phyloP scores from a whole-genome alignment of 2,329 filamentous ascomycete genomes.

The Phaeosphaeria sp. region DNA sequence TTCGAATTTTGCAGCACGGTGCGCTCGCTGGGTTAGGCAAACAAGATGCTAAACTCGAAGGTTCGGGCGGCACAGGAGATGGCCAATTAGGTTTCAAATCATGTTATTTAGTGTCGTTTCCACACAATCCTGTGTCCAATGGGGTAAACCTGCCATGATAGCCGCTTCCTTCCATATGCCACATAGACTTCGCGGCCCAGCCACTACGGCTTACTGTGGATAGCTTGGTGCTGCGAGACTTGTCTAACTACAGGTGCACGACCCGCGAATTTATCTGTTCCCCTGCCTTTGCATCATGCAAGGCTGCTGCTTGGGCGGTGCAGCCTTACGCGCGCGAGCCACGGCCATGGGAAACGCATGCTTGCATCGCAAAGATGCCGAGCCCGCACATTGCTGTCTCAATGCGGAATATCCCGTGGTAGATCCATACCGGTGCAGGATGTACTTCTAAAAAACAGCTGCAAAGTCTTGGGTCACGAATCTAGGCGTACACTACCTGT shows the following conservation, averaged over 20 bases:
- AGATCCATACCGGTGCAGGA: background rate
- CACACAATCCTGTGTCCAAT: too few species aligned
- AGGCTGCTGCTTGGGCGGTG: background rate
- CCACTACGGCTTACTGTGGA: background rate
- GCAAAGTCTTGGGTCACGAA: too few species aligned
- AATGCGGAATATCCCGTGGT: background rate
- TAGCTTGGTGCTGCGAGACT: background rate
- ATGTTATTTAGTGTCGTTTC: too few species aligned
- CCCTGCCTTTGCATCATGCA: background rate
- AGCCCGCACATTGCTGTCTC: background rate
- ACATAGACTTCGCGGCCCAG: background rate
- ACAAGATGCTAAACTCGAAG: too few species aligned
- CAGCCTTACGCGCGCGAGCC: background rate
- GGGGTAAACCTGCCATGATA: background rate
- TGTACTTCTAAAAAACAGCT: background rate
- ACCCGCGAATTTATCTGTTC: background rate
- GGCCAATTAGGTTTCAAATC: too few species aligned
- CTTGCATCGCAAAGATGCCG: background rate
- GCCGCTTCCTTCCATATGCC: background rate
- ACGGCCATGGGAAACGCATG: background rate
- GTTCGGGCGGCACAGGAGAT: too few species aligned
- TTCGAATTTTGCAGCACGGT: too few species aligned
- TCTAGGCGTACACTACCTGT: too few species aligned
- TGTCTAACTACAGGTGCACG: background rate
- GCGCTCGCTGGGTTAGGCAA: too few species aligned